Evolutionary conservation across 108 stramenopile genomes (phyloP).

Genomic region (Discostella pseudostelligera): DNA sequence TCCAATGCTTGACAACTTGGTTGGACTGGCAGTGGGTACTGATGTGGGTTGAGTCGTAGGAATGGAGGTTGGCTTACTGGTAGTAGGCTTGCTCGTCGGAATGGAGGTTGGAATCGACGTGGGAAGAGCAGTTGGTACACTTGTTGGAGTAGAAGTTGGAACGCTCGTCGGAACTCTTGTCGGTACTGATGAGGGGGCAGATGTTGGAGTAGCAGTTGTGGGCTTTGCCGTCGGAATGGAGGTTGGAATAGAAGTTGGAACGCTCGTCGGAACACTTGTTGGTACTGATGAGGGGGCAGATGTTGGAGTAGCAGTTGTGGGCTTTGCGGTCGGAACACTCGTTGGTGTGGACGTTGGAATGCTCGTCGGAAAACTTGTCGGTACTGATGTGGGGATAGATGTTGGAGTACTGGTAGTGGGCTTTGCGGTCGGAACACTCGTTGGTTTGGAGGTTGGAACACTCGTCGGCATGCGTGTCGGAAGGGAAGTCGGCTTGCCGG

Average conservation of each 20-base stretch:
- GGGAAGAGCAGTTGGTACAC: not conserved
- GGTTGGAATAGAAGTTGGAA: slow-evolving; percentile 4
- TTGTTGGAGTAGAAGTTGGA: not conserved
- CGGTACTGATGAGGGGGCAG: slow-evolving; percentile 7
- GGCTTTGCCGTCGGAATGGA: slow-evolving; percentile 7
- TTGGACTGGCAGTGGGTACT: not conserved
- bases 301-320: slow-evolving; percentile 8
- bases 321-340: slow-evolving; percentile 4
- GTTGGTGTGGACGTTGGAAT: slow-evolving; percentile 10
- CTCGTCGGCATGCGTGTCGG: slow-evolving; percentile 6
- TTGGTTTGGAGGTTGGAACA: slow-evolving; percentile 7
- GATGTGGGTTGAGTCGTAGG: not conserved
- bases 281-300: slow-evolving; percentile 7
- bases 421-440: slow-evolving; percentile 3
- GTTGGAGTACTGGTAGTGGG: slow-evolving; percentile 11
- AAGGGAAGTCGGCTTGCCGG: slow-evolving; percentile 9
- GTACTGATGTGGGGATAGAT: not conserved
- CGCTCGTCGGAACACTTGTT: not conserved
- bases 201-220: slow-evolving; percentile 4
- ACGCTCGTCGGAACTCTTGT: not conserved
- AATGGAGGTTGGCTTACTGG: not conserved
- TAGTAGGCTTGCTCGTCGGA: not conserved
- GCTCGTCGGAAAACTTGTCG: slow-evolving; percentile 1
- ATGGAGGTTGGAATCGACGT: not conserved
- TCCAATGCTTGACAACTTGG: slow-evolving; percentile 8